Evolutionary conservation across 371 early-diverging fungal species (phyloP), one percentile per base, ranked within the genome.

Genomic region (Lichtheimia ramosa): DNA sequence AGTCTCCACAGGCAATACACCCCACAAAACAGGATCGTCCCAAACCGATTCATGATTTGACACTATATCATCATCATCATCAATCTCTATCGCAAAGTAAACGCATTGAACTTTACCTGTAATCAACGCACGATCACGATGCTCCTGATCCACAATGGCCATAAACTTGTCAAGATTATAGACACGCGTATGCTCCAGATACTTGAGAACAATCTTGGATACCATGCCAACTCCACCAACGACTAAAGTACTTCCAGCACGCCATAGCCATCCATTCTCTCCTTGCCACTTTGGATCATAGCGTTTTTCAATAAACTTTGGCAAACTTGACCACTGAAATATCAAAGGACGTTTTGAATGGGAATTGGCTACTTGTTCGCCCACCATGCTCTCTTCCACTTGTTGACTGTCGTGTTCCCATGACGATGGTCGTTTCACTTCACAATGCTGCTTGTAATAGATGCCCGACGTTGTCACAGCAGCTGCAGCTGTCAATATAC

Each of bases 11-110:
- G 91, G 92, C 54, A 92, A 63, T 0, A 82, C 70, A 14, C 92
- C 93, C 92, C 92, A 95, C 34, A 94, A 59, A 8, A 90, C 40
- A 6, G 96, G 96, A 61, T 95, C 96, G 49, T 95, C 96, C 59
- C 89, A 65, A 10, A 85, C 86, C 58, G 69, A 74, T 20, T 67
- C 61, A 53, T 75, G 81, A 57, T 81, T 81, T n/a, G 81, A 75
- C 7, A 81, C 81, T 81, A 54, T 23, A 54, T 3, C 13, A 58
- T 4, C 24, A 39, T 25, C 13, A 23, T 41, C 12, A 25, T 8
- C 10, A 34, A 34, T 8, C 6, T 27, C 2, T 34, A 34, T 8
- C 34, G 6, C 34, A 34, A 34, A 20, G 41, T 46, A 21, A 56
- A 39, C 20, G 16, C 25, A 41, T 63, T n/a, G 20, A 16, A 43